Percentiles rank a stretch among this genome's conserved stretches.
Evolutionary conservation across 352 stramenopile species (phyloP).

Genomic region (Peronospora farinosa): DNA sequence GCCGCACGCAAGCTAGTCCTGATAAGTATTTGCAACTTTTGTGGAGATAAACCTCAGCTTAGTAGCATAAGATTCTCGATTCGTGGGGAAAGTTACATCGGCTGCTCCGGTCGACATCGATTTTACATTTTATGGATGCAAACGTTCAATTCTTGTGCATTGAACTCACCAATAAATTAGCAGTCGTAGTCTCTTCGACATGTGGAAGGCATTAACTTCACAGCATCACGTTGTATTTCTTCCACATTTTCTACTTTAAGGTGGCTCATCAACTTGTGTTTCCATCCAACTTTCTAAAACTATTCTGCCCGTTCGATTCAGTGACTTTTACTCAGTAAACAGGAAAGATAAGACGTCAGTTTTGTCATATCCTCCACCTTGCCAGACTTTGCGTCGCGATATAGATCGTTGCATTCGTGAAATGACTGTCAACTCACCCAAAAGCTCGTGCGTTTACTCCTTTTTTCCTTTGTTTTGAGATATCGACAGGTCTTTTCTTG

Average conservation of each 20-base stretch:
- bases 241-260: not conserved
- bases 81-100: constrained; percentile 27
- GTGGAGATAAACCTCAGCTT: constrained; percentile 38
- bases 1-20: too few species aligned
- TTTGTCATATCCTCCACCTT: constrained; percentile 42
- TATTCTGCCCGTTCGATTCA: not conserved
- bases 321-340: constrained; percentile 29
- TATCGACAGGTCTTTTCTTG: not conserved
- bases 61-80: constrained; percentile 32
- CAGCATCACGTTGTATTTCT: constrained; percentile 1
- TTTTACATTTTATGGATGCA: constrained; percentile 42
- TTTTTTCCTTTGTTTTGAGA: constrained; percentile 29
- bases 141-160: constrained; percentile 30
- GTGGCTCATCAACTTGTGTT: constrained; percentile 3
- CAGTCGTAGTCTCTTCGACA: constrained; percentile 21
- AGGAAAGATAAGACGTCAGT: constrained; percentile 49
- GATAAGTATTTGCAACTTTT: not conserved
- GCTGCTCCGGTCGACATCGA: constrained; percentile 28
- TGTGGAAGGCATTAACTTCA: not conserved
- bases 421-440: constrained; percentile 40
- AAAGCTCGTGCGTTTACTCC: constrained; percentile 6
- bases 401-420: constrained; percentile 46
- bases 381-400: constrained; percentile 15
- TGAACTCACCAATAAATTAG: constrained; percentile 22
- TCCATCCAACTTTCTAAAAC: constrained; percentile 17